Base-by-base conservation (phyloP, 2,329 filamentous ascomycete species). In the Talaromyces sp. region DNA sequence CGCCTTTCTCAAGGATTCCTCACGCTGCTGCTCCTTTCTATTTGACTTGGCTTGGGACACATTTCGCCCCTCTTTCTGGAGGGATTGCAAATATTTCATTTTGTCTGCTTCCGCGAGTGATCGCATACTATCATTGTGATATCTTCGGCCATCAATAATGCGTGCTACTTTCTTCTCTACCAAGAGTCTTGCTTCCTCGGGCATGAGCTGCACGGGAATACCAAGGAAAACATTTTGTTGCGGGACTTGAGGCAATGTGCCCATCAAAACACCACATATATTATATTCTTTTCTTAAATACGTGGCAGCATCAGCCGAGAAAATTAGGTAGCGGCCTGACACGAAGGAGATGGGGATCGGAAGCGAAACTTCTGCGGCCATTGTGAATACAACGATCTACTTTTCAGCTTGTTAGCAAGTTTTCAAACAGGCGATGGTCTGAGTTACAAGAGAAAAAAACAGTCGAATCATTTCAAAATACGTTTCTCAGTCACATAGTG, bases 181-280 rank as follows among this genome's bases (percentile, higher is more conserved):
- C 33, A 99, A 84, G 62, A 95, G 80, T 68, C 88, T 86, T 3
- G 90, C 93, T 81, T 99, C 95, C 79, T 98, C 95, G 1, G 92
- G 89, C 82, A 95, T 91, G 52, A 99, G 83, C 81, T 97, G 90
- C 31, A 98, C 81, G 2, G 95, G 95, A 59, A 98, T 81, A 54
- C 93, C 92, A 66, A 94, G 86, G 75, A 98, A 98, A 65, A 97
- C 86, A 79, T 97, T 98, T 79, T 99, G 95, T 71, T 96, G 94
- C 6, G 93, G 93, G 65, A 92, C 89, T 78, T 98, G 93, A 1
- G 95, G 94, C 35, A 97, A 87, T 8, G 91, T 93, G 65, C 95
- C 95, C 66, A 91, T 89, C 63, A 97, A 84, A 37, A 95, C 90
- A 68, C 93, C 93, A 73, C 90, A 93, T 72, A 97, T 92, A 75